phyloP scores from a whole-genome alignment of 2,329 filamentous ascomycete genomes.

The Colletotrichum australisinense region DNA sequence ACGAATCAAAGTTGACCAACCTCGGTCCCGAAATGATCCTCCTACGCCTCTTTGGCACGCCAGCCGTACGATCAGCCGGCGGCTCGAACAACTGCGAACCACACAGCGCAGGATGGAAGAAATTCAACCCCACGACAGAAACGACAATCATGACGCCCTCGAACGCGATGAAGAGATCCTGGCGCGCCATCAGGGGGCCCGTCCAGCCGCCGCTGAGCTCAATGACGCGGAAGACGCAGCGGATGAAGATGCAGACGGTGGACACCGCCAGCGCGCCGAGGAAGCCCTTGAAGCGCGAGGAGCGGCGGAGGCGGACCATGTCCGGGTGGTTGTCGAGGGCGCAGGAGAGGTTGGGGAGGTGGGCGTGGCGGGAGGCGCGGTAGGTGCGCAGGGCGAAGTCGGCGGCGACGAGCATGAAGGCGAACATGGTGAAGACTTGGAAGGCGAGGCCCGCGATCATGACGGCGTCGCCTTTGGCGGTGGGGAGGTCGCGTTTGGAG shows the following conservation, averaged over 20 bases:
- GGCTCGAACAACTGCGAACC: constrained; percentile 43
- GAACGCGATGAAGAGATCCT: constrained; percentile 68
- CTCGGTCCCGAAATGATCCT: not conserved
- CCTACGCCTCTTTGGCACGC: not conserved
- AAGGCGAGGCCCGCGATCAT: constrained; percentile 73
- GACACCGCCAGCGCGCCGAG: constrained; percentile 65
- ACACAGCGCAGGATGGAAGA: constrained; percentile 55
- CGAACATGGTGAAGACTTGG: constrained; percentile 67
- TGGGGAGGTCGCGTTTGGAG: constrained; percentile 47
- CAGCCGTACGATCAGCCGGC: not conserved
- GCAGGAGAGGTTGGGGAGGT: constrained; percentile 41
- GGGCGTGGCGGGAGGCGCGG: constrained; percentile 39
- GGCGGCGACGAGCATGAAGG: constrained; percentile 62
- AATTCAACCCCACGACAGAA: constrained; percentile 56
- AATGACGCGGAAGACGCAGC: constrained; percentile 73
- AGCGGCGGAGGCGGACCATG: constrained; percentile 50
- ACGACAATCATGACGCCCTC: constrained; percentile 66
- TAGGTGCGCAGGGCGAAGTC: constrained; percentile 62
- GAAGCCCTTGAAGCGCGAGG: constrained; percentile 63
- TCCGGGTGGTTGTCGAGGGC: constrained; percentile 51
- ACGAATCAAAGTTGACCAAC: constrained; percentile 33
- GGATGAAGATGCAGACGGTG: constrained; percentile 72
- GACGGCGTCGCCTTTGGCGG: constrained; percentile 65
- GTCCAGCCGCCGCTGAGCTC: constrained; percentile 74
- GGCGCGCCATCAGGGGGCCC: constrained; percentile 65